Evolutionary conservation across 2,329 filamentous ascomycete species (phyloP).

Genomic region (Spiromastix sp.): DNA sequence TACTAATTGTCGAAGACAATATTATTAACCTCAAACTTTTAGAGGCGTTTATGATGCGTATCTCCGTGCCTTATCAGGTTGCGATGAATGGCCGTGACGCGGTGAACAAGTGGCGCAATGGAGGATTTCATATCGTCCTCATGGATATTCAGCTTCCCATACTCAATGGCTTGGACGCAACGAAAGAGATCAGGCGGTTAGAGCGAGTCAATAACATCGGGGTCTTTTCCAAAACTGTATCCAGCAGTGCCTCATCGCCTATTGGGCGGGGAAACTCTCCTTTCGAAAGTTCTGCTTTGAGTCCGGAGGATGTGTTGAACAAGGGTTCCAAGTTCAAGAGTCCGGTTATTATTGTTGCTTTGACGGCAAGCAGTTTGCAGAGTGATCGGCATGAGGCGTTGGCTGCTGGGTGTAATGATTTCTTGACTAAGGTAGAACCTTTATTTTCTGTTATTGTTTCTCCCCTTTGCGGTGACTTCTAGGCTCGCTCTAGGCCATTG

Average conservation of each 20-base stretch:
- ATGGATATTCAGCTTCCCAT: slow-evolving; percentile 98
- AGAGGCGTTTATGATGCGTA: slow-evolving; percentile 87
- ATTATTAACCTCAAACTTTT: slow-evolving; percentile 90
- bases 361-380: slow-evolving; percentile 89
- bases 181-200: slow-evolving; percentile 81
- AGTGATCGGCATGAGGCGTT: slow-evolving; percentile 91
- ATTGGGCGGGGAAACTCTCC: slow-evolving; percentile 10
- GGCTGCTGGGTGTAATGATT: slow-evolving; percentile 95
- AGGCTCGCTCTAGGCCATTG: too few relatives aligned
- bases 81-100: slow-evolving; percentile 92
- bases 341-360: slow-evolving; percentile 91
- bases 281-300: neutral
- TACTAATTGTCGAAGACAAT: slow-evolving; percentile 96
- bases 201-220: slow-evolving; percentile 89
- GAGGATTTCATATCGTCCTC: slow-evolving; percentile 88
- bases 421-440: slow-evolving; percentile 75
- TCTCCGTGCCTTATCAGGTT: slow-evolving; percentile 96
- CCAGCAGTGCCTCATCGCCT: slow-evolving; percentile 40
- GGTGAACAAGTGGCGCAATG: slow-evolving; percentile 82
- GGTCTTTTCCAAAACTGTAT: slow-evolving; percentile 65
- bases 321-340: slow-evolving; percentile 66
- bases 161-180: slow-evolving; percentile 92
- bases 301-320: slow-evolving; percentile 25
- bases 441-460: slow-evolving; percentile 3
- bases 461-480: too few relatives aligned